Base-by-base conservation (phyloP, 306 rosid genomes). In the Acacia melanoxylon region DNA sequence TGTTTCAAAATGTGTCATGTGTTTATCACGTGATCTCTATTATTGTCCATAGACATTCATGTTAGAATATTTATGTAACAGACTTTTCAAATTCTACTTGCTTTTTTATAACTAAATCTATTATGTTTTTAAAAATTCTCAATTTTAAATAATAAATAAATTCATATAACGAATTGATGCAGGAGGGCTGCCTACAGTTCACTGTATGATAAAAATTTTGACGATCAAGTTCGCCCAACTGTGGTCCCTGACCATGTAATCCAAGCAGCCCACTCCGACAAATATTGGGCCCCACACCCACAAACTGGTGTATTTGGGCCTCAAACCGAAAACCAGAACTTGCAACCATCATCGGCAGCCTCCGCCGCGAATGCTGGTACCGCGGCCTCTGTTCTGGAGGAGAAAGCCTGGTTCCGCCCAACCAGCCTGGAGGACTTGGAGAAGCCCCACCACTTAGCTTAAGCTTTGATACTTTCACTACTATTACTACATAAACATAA, bases 221-320 rank as follows among this genome's bases (percentile, higher is more conserved):
- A 96, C 42, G 99, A 96, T 37, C 91, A 87, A 4, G 45, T 46
- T 62, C 84, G 62, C 1, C 72, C 91, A 0, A 88, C 77, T 17
- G 80, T 86, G 22, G 92, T 88, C 9, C 98, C 94, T 0, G 99
- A 96, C 27, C 82, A 92, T 75, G 90, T 93, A 87, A 90, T 91
- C 59, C 82, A 85, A 0, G 83, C 92, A 31, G 84, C 94, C 4
- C 77, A 89, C 7, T 82, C 97, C 0, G 84, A 80, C 48, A 89
- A 89, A 20, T 94, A 96, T 79, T 96, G 99, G 99, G 97, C 88
- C 46, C 99, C 99, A 27, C 86, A 96, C 85, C 99, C 99, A 17
- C 84, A 86, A 45, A 96, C 97, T 19, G 99, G 98, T 31, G 94
- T 96, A 31, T 96, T 96, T 79, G 99, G 99, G 63, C 99, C 99